Percentiles rank a stretch among this genome's conserved stretches.
Evolutionary conservation across 306 rosid genomes (phyloP).

Genomic region (Castanopsis chinensis): DNA sequence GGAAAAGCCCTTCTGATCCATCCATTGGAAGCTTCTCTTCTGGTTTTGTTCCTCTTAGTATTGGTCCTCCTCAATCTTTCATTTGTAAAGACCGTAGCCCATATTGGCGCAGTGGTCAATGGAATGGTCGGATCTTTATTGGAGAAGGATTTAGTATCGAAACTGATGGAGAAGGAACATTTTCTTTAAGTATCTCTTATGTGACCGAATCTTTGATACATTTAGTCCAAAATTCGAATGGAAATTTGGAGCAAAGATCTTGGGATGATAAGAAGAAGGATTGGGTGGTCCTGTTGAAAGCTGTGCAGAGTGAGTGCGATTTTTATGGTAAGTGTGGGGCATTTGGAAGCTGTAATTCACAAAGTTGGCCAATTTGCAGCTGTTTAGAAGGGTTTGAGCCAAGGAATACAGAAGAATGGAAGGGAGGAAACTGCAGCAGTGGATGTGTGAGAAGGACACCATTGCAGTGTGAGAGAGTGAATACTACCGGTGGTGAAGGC

Average conservation of each 20-base stretch:
- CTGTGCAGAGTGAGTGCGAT: no score
- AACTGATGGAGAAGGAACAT: slow-evolving; percentile 16
- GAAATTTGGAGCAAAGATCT: not conserved
- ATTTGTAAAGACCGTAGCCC: no score
- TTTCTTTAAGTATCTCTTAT: not conserved
- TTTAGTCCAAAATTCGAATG: slow-evolving; percentile 3
- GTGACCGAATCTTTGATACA: not conserved
- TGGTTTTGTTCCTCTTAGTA: no score
- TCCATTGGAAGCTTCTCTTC: no score
- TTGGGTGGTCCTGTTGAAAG: no score
- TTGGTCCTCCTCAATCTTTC: no score
- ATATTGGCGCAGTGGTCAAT: not conserved
- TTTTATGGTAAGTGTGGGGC: no score
- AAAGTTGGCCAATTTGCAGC: no score
- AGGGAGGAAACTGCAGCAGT: not conserved
- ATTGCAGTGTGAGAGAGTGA: slow-evolving; percentile 20
- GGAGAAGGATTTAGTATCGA: slow-evolving; percentile 30
- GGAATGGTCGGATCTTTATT: slow-evolving; percentile 39
- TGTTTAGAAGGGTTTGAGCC: not conserved
- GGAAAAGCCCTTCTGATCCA: slow-evolving; percentile 6
- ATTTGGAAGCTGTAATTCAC: no score
- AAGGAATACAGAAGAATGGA: slow-evolving; percentile 8
- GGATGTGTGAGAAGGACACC: slow-evolving; percentile 19
- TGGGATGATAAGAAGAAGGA: no score
- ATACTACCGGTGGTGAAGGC: no score